Evolutionary conservation across 208 protist genomes (phyloP).

Genomic region (Leishmania tropica): DNA sequence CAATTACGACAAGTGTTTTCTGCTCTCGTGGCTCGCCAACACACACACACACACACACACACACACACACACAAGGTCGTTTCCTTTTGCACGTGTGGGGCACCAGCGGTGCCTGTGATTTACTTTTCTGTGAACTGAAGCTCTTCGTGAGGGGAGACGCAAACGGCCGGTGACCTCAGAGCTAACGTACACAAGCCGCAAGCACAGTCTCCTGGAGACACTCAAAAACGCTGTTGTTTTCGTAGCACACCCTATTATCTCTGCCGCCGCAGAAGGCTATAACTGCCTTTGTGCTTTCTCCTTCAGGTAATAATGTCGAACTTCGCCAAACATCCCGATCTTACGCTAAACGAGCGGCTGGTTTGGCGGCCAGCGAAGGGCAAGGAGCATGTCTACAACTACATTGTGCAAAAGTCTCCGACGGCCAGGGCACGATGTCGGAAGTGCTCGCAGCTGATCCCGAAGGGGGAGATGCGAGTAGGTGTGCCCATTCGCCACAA

Average conservation of each 20-base stretch:
- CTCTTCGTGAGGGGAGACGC: background rate
- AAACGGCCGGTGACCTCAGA: background rate
- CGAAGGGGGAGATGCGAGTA: constrained; percentile 78
- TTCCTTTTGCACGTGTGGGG: background rate
- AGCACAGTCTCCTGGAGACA: background rate
- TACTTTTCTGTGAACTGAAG: background rate
- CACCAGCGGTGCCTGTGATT: background rate
- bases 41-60: background rate
- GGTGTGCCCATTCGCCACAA: constrained; percentile 84
- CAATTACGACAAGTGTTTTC: background rate
- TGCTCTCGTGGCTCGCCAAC: background rate
- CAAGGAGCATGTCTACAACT: constrained; percentile 59
- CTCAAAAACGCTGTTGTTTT: background rate
- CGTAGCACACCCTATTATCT: no score
- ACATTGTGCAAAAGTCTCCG: constrained; percentile 69
- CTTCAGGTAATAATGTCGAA: constrained; percentile 49
- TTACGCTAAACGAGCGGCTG: constrained; percentile 72
- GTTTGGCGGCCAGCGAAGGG: constrained; percentile 56
- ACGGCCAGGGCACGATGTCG: constrained; percentile 76
- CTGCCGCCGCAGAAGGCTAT: background rate
- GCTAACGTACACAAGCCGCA: background rate
- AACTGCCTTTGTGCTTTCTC: background rate
- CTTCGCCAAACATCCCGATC: constrained; percentile 47
- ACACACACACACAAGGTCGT: background rate
- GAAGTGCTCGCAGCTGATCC: constrained; percentile 85